Evolutionary conservation across 1,139 yeast genomes (phyloP).

Genomic region (Magnusiomyces paraingens): DNA sequence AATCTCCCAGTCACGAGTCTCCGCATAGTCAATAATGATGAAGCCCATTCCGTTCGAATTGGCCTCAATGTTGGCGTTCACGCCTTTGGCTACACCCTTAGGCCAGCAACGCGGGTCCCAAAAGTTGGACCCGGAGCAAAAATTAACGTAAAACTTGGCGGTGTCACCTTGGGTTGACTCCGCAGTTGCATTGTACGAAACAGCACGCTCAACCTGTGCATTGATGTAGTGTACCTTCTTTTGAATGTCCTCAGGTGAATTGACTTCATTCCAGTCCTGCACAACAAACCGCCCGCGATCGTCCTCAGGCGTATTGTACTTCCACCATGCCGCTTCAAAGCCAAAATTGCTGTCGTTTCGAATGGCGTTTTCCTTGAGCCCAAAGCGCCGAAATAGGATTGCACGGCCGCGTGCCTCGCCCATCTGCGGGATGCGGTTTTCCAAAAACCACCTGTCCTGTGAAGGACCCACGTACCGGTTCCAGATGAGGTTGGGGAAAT

Average conservation of each 20-base stretch:
- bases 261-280: conserved; percentile 71
- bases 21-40: conserved; percentile 62
- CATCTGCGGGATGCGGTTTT: conserved; percentile 49
- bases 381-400: conserved; percentile 64
- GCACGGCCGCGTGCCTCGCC: conserved; percentile 64
- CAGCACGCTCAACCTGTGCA: conserved; percentile 50
- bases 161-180: conserved; percentile 33
- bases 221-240: conserved; percentile 55
- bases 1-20: conserved; percentile 54
- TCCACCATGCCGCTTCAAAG: conserved; percentile 63
- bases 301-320: conserved; percentile 58
- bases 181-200: conserved; percentile 42
- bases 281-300: conserved; percentile 58
- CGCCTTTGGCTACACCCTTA: conserved; percentile 50
- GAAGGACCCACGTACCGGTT: conserved; percentile 47
- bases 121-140: conserved; percentile 70
- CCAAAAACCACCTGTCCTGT: conserved; percentile 57
- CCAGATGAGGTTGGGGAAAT: conserved; percentile 61
- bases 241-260: conserved; percentile 45
- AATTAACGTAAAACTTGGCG: conserved; percentile 57
- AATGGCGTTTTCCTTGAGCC: conserved; percentile 45
- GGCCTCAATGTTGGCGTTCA: conserved; percentile 39
- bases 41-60: conserved; percentile 40
- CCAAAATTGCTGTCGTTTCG: conserved; percentile 41
- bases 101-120: conserved; percentile 76